A percentile compares a stretch with the other conserved stretches of the same genome.
These are phyloP conservation scores for Gossypium ekmanianum DNA, from an alignment of 345 rosid species.

Conservation along the genomic window DNA sequence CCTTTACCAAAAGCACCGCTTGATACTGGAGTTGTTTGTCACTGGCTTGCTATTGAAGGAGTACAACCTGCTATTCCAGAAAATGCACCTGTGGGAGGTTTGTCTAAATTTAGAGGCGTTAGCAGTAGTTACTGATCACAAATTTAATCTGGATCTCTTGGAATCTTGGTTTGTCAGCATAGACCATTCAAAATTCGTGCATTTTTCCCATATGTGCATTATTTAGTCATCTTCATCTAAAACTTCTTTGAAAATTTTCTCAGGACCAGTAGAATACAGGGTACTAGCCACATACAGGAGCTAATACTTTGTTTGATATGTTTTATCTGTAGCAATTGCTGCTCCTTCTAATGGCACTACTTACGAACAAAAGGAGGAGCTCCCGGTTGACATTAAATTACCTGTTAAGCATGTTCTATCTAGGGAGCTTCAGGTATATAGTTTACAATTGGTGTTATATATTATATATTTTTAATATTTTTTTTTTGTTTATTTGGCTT, in stretches of 20 bases:
- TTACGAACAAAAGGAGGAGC: slow-evolving; percentile 61
- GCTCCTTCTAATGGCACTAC: slow-evolving; percentile 59
- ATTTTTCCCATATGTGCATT: not conserved
- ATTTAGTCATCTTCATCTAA: not conserved
- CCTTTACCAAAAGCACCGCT: slow-evolving; percentile 95
- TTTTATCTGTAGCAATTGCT: slow-evolving; percentile 52
- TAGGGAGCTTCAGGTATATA: slow-evolving; percentile 83
- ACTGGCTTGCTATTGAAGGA: slow-evolving; percentile 99
- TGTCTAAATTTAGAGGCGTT: slow-evolving; percentile 22
- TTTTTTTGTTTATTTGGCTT: not conserved
- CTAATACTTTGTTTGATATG: slow-evolving; percentile 23
- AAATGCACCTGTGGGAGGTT: slow-evolving; percentile 89
- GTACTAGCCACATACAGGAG: not conserved
- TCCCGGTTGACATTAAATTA: slow-evolving; percentile 73
- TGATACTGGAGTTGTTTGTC: slow-evolving; percentile 75
- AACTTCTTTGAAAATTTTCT: not conserved
- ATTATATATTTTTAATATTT: slow-evolving; percentile 11
- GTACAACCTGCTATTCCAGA: slow-evolving; percentile 96
- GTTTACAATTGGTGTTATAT: not conserved
- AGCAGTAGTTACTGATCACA: slow-evolving; percentile 12
- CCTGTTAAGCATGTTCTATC: slow-evolving; percentile 87
- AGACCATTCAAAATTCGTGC: not conserved
- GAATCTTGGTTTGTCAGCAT: not conserved
- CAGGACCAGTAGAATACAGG: slow-evolving; percentile 3
- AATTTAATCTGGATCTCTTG: not conserved